phyloP scores from a whole-genome alignment of 257 asterid genomes.

The Solanum bulbocastanum region DNA sequence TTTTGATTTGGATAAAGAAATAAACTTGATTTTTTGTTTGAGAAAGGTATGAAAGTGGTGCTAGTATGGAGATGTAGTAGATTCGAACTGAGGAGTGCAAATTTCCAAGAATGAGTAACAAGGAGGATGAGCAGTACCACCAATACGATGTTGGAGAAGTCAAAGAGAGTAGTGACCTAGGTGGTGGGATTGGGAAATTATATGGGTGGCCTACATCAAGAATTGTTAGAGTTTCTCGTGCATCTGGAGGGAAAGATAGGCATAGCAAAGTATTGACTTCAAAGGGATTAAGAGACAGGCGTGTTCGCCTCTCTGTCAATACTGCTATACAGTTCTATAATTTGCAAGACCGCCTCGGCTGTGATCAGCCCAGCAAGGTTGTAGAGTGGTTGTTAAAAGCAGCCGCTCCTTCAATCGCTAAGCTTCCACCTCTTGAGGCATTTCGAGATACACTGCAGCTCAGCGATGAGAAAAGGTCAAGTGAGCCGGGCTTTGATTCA shows the following conservation, averaged over 20 bases:
- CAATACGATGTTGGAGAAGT: conserved; percentile 29
- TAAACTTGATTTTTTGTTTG: not conserved
- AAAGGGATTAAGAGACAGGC: conserved; percentile 73
- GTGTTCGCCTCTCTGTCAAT: conserved; percentile 67
- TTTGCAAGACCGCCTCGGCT: conserved; percentile 75
- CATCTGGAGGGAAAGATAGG: conserved; percentile 71
- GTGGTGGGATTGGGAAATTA: conserved; percentile 26
- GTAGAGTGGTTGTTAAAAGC: conserved; percentile 86
- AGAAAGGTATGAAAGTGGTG: conserved; percentile 42
- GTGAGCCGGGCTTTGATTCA: conserved; percentile 39
- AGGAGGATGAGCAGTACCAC: conserved; percentile 34
- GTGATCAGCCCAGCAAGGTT: conserved; percentile 90
- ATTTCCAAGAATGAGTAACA: conserved; percentile 29
- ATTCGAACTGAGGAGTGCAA: conserved; percentile 28
- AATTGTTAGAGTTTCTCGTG: conserved; percentile 68
- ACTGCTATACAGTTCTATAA: conserved; percentile 86
- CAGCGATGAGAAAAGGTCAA: conserved; percentile 60
- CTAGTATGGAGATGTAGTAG: conserved; percentile 43
- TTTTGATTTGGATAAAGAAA: not conserved
- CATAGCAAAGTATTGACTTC: conserved; percentile 88
- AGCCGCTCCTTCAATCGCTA: conserved; percentile 53
- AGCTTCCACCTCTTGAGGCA: conserved; percentile 51
- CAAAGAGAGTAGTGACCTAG: conserved; percentile 2
- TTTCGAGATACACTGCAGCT: conserved; percentile 58
- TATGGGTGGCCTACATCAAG: conserved; percentile 60